Percentiles rank a stretch among this genome's conserved stretches.
Evolutionary conservation across 2,329 filamentous ascomycete genomes (phyloP).

Genomic region (Alternaria panax): DNA sequence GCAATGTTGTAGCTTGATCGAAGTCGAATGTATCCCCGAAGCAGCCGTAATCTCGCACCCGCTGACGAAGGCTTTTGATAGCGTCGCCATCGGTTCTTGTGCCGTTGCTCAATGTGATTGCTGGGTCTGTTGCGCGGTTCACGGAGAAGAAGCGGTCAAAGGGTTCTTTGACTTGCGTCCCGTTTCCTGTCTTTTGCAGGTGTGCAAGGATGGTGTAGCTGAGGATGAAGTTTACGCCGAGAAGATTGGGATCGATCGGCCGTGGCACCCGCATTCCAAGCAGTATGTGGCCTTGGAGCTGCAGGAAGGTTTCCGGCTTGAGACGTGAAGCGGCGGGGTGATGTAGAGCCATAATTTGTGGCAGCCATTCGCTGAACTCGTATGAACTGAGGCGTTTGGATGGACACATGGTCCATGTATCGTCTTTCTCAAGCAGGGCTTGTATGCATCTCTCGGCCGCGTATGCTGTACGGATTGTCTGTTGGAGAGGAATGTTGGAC

Average conservation of each 20-base stretch:
- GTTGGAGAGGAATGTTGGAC: slow-evolving; percentile 4
- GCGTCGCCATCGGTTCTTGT: not conserved
- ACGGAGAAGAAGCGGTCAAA: not conserved
- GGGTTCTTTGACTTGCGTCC: not conserved
- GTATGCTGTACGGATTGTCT: slow-evolving; percentile 24
- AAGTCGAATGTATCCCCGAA: slow-evolving; percentile 8
- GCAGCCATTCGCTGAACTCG: slow-evolving; percentile 29
- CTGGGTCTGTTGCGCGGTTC: not conserved
- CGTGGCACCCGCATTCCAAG: not conserved
- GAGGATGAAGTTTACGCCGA: slow-evolving; percentile 26
- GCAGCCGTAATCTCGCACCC: slow-evolving; percentile 10
- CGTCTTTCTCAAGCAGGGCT: not conserved
- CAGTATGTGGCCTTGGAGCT: slow-evolving; percentile 18
- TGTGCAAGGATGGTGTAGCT: slow-evolving; percentile 20
- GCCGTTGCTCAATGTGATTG: not conserved
- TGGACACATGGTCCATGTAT: slow-evolving; percentile 4
- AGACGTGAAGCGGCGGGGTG: slow-evolving; percentile 20
- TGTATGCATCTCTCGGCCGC: slow-evolving; percentile 23
- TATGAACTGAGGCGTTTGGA: not conserved
- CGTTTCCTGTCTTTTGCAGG: not conserved
- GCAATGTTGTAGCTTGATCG: slow-evolving; percentile 18
- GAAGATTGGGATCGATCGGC: slow-evolving; percentile 7
- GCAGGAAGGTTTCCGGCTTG: slow-evolving; percentile 20
- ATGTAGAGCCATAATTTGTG: slow-evolving; percentile 29
- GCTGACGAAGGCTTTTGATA: slow-evolving; percentile 6